These are phyloP conservation scores for Fusarium beomiforme DNA, from an alignment of 2,329 filamentous ascomycete species.

Conservation along the genomic window DNA sequence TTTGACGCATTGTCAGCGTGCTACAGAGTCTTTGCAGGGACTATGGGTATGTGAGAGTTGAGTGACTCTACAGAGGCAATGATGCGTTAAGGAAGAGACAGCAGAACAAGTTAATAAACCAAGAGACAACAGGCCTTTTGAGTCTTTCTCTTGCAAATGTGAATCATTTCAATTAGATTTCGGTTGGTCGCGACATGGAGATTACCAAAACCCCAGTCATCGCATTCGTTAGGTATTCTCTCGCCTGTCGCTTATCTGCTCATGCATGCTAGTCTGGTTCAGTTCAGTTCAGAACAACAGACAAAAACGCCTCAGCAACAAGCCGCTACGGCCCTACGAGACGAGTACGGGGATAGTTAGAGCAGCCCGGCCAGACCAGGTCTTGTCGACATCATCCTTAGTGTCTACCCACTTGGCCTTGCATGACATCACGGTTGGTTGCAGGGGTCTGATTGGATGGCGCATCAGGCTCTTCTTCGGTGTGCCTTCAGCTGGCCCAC, in stretches of 20 bases:
- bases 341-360: background rate
- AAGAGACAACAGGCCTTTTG: background rate
- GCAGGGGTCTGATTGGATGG: constrained; percentile 22
- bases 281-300: background rate
- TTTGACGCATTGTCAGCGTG: constrained; percentile 35
- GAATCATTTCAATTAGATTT: constrained; percentile 4
- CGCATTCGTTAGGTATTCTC: constrained; percentile 7
- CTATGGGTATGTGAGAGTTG: constrained; percentile 1
- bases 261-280: constrained; percentile 18
- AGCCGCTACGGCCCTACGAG: constrained; percentile 23
- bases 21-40: constrained; percentile 26
- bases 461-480: constrained; percentile 35
- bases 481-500: constrained; percentile 37
- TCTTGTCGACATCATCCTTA: background rate
- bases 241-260: constrained; percentile 31
- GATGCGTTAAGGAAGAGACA: constrained; percentile 1
- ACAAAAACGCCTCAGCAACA: constrained; percentile 16
- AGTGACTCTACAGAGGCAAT: constrained; percentile 4
- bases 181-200: constrained; percentile 1
- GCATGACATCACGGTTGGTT: constrained; percentile 33
- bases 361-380: constrained; percentile 14
- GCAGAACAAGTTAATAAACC: too few species aligned
- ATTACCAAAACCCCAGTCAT: constrained; percentile 14
- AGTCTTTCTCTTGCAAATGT: constrained; percentile 4
- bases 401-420: constrained; percentile 12